phyloP scores from a whole-genome alignment of 2,329 filamentous ascomycete species.

The Botrytis squamosa region DNA sequence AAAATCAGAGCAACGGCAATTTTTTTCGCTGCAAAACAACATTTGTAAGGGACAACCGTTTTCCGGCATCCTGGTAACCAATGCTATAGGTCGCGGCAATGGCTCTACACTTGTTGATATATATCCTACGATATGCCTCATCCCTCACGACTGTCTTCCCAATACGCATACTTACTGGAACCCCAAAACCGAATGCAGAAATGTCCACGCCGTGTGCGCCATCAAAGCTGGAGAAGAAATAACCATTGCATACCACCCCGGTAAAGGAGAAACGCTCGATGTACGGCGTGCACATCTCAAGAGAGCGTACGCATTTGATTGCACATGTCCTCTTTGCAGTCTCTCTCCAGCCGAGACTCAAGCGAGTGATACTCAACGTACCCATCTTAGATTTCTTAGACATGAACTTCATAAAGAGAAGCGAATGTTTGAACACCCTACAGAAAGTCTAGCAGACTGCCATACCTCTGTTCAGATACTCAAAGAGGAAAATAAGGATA shows the following conservation, averaged over 20 bases:
- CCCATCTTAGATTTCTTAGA: constrained; percentile 38
- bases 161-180: constrained; percentile 31
- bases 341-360: constrained; percentile 30
- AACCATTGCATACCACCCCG: constrained; percentile 26
- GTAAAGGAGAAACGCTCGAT: constrained; percentile 17
- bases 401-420: constrained; percentile 36
- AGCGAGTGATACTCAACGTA: constrained; percentile 37
- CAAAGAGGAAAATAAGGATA: constrained; percentile 28
- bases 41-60: constrained; percentile 26
- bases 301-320: constrained; percentile 40
- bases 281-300: constrained; percentile 29
- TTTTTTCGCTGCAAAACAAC: constrained; percentile 31
- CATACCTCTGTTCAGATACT: constrained; percentile 34
- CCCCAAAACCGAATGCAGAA: constrained; percentile 21
- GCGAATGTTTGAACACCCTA: constrained; percentile 32
- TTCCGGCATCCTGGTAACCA: constrained; percentile 25
- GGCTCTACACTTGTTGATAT: constrained; percentile 23
- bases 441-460: constrained; percentile 36
- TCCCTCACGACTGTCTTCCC: constrained; percentile 31
- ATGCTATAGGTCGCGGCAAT: constrained; percentile 25
- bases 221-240: constrained; percentile 32
- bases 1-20: constrained; percentile 22
- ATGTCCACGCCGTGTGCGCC: constrained; percentile 26
- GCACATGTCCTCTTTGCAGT: constrained; percentile 35
- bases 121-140: constrained; percentile 27